phyloP scores from a whole-genome alignment of 1,284 basidiomycete species.

The Boletus calvinii region DNA sequence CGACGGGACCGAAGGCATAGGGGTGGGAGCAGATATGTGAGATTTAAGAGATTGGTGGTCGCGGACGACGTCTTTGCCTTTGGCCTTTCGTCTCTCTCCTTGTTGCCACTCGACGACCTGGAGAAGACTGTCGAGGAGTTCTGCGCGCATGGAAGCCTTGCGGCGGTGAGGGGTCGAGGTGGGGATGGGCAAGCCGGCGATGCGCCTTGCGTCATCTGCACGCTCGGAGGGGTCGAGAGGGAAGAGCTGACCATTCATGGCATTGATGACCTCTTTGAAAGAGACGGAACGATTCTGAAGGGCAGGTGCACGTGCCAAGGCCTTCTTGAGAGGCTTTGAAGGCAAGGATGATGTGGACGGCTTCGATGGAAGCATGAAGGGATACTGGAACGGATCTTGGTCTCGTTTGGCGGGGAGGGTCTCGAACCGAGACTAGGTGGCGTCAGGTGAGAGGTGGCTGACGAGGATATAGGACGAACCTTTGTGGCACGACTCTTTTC shows the following conservation, averaged over 20 bases:
- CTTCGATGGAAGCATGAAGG: conserved; percentile 27
- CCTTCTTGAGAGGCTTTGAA: conserved; percentile 13
- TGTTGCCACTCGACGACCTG: conserved; percentile 43
- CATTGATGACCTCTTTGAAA: conserved; percentile 54
- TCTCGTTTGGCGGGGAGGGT: conserved; percentile 14
- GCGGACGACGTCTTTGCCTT: conserved; percentile 37
- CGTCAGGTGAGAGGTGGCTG: conserved; percentile 7
- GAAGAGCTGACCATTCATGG: conserved; percentile 63
- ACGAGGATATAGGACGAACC: conserved; percentile 17
- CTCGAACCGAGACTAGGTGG: conserved; percentile 21
- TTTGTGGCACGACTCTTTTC: conserved; percentile 27
- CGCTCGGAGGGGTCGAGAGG: conserved; percentile 42
- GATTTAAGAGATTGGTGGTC: conserved; percentile 11
- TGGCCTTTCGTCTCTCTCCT: conserved; percentile 31
- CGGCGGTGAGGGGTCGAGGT: conserved; percentile 19
- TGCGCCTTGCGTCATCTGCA: conserved; percentile 31
- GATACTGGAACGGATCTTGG: conserved; percentile 29
- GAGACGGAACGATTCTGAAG: conserved; percentile 35
- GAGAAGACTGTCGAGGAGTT: conserved; percentile 50
- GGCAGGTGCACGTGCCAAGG: conserved; percentile 4
- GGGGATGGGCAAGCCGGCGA: conserved; percentile 24
- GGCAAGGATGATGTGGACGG: conserved; percentile 12
- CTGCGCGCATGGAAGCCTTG: conserved; percentile 32
- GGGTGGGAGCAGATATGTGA: conserved; percentile 35
- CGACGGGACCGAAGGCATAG: conserved; percentile 29